These are phyloP conservation scores for Heterobasidion occidentale DNA, from an alignment of 1,284 basidiomycete species.

Conservation along the genomic window DNA sequence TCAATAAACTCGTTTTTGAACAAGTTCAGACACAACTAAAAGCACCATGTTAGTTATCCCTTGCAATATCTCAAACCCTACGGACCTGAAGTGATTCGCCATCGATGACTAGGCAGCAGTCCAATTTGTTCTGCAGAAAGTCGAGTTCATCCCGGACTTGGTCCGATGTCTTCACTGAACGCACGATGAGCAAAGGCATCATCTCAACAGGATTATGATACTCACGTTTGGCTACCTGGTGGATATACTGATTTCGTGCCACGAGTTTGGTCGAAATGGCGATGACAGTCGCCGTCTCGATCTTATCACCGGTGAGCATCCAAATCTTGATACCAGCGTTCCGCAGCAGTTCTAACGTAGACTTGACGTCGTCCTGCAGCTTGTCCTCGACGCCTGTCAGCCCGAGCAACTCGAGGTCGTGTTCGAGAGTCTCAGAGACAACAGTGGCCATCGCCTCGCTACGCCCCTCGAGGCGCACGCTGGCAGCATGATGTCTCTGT, in stretches of 20 bases:
- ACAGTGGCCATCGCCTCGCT: slow-evolving; percentile 77
- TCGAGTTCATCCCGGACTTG: slow-evolving; percentile 88
- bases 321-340: slow-evolving; percentile 99
- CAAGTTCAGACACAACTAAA: slow-evolving; percentile 77
- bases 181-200: slow-evolving; percentile 4
- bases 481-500: slow-evolving; percentile 70
- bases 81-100: slow-evolving; percentile 90
- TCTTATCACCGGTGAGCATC: slow-evolving; percentile 99
- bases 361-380: slow-evolving; percentile 94
- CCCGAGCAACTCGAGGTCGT: slow-evolving; percentile 86
- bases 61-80: not conserved
- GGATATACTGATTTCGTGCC: slow-evolving; percentile 94
- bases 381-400: slow-evolving; percentile 99
- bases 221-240: slow-evolving; percentile 90
- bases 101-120: slow-evolving; percentile 98
- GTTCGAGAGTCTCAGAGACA: slow-evolving; percentile 75
- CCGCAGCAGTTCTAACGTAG: slow-evolving; percentile 85
- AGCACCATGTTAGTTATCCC: not conserved
- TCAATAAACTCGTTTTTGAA: slow-evolving; percentile 95
- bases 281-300: slow-evolving; percentile 98
- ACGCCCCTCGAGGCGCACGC: slow-evolving; percentile 68
- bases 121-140: slow-evolving; percentile 89
- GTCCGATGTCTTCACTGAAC: slow-evolving; percentile 73
- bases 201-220: slow-evolving; percentile 13
- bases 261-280: slow-evolving; percentile 97